Base-by-base conservation (phyloP, 208 protist species). In the Tritrichomonas musculus region DNA sequence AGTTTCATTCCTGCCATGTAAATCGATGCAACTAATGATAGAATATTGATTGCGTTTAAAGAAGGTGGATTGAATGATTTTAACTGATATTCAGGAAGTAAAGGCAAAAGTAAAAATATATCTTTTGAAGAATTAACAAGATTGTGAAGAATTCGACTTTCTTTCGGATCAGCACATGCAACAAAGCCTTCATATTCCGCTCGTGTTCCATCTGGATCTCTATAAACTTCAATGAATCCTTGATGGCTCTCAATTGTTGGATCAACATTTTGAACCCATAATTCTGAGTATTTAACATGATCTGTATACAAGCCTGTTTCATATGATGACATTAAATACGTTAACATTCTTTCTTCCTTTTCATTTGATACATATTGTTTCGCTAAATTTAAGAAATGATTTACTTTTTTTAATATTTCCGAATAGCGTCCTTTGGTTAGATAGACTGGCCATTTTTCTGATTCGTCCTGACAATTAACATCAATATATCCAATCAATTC, bases 221-320 rank as follows among this genome's bases (percentile, higher is more conserved):
- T 27, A 72, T 95, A 95, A 17, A 82, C 94, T 65, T 95, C 94
- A 50, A 95, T 94, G 39, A 95, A 95, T 1, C 94, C 94, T 14
- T 92, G 41, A 73, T 95, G 92, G n/a, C 92, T 93, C 30, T 95
- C 94, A 33, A 95, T 93, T 17, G 27, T 36, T 33, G 94, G 93
- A 39, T 93, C 44, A 44, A 53, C 8, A 33, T 95, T 92, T 41
- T 77, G 25, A 53, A 95, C 92, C 94, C 94, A 95, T 17, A 69
- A 39, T 53, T 75, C 57, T 11, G 50, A 66, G 41, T 93, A 94
- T 27, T 49, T 0, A 30, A 60, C 17, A 55, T 95, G 94, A 47
- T 93, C 17, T 30, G 66, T 50, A 50, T 49, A 92, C 17, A 25
- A 8, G 13, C 92, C 92, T 33, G 17, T 92, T 64, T 47, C 9